These are phyloP conservation scores for Pleoardoris graminearum DNA, from an alignment of 2,329 filamentous ascomycete genomes.

Conservation along the genomic window DNA sequence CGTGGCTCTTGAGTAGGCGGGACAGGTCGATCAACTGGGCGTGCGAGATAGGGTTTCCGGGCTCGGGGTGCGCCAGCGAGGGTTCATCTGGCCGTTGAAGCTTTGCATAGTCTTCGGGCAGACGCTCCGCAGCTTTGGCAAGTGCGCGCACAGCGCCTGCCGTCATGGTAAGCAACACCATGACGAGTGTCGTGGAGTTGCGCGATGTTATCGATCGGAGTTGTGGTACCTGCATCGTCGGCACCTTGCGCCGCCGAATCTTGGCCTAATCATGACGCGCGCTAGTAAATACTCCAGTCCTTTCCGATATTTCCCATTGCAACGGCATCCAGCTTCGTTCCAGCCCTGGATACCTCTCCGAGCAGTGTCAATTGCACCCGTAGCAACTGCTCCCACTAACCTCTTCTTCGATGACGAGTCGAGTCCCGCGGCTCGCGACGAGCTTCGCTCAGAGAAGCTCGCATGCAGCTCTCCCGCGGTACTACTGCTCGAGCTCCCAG, in stretches of 20 bases:
- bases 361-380: conserved; percentile 31
- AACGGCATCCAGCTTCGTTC: conserved; percentile 7
- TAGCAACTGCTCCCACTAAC: conserved; percentile 1
- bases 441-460: conserved; percentile 28
- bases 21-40: conserved; percentile 68
- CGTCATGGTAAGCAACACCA: conserved; percentile 82
- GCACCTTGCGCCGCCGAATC: neutral
- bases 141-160: conserved; percentile 67
- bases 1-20: conserved; percentile 51
- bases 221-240: neutral
- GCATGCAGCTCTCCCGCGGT: conserved; percentile 28
- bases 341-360: conserved; percentile 15
- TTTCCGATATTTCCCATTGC: conserved; percentile 21
- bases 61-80: conserved; percentile 52
- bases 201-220: no score
- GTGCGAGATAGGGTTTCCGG: conserved; percentile 73
- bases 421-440: conserved; percentile 42
- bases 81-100: conserved; percentile 50
- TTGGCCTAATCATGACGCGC: conserved; percentile 3
- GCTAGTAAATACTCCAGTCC: conserved; percentile 22
- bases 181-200: conserved; percentile 42
- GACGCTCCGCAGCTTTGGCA: conserved; percentile 33
- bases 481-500: conserved; percentile 22
- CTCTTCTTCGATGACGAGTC: conserved; percentile 38
- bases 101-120: conserved; percentile 23